Conservation (phyloP, 495 filamentous ascomycete species). For the Penicillium manginii region DNA sequence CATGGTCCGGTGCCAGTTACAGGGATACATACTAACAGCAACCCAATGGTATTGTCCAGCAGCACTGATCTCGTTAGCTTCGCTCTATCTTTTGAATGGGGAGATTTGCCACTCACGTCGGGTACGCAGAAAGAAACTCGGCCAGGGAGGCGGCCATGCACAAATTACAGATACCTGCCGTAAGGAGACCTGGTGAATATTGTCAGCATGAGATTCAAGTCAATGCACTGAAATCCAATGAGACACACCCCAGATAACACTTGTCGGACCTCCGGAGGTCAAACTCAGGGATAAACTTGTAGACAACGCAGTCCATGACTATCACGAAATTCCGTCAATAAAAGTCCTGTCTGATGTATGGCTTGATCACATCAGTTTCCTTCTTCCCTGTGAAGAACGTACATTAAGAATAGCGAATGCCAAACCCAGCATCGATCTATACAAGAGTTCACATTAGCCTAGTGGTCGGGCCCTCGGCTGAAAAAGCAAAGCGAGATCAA, state of each 20-base stretch:
- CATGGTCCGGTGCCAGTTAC: background rate
- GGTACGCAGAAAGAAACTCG: conserved; percentile 74
- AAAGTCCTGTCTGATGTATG: background rate
- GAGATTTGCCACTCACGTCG: conserved; percentile 51
- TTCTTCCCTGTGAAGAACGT: conserved; percentile 17
- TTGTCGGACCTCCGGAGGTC: conserved; percentile 49
- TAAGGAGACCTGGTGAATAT: conserved; percentile 55
- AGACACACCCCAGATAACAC: conserved; percentile 53
- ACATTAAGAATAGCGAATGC: conserved; percentile 59
- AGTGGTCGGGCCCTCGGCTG: conserved; percentile 5
- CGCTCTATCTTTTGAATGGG: background rate
- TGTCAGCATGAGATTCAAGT: conserved; percentile 4
- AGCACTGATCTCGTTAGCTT: conserved; percentile 35
- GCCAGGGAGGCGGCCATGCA: conserved; percentile 71
- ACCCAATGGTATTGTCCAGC: conserved; percentile 80
- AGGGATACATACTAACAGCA: conserved; percentile 50
- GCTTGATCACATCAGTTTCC: background rate
- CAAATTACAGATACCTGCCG: conserved; percentile 72
- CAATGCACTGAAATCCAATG: background rate
- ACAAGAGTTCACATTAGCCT: conserved; percentile 10
- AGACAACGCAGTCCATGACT: conserved; percentile 58
- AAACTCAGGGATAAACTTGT: conserved; percentile 53
- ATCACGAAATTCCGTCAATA: background rate
- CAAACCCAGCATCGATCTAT: conserved; percentile 55
- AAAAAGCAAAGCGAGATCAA: background rate